Base-by-base conservation (phyloP, 1,139 yeast species). In the Saccharomyces hybrid region DNA sequence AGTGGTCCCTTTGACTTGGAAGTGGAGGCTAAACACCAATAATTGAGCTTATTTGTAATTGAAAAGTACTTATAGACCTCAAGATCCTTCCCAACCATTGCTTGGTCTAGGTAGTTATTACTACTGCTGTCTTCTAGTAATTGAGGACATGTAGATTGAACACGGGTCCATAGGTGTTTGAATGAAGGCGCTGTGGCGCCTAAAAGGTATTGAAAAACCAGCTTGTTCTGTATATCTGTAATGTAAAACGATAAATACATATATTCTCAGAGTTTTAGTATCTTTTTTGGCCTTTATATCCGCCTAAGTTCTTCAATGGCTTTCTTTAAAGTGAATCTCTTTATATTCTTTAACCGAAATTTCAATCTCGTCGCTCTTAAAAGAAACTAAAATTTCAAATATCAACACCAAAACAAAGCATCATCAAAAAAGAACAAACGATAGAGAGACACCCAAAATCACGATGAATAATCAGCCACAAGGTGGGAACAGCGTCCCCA, bases 191-290 rank as follows among this genome's bases (percentile, higher is more conserved):
- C 60, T 27, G 59, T 63, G 6, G 63, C 59, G 53, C 62, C 62
- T 38, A 64, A 53, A 14, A 68, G 59, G 51, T 66, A 62, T 53
- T 68, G 68, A 47, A 66, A 66, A 6, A 67, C 54, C 47, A 67
- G 52, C 2, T 60, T 54, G 51, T 64, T 59, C 51, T 59, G 58
- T 7, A 60, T 50, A 54, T 66, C 67, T 2, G 69, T 66, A 34
- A 68, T 64, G 54, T 66, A 67, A 47, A 66, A 59, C 16, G 68
- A 58, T 12, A 64, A 54, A 49, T 60, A 62, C 70, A 67, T 67
- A 9, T 42, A 14, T 28, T 11, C 27, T 14, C 7, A n/a, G 19
- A 5, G 44, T 21, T 24, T 38, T 19, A 19, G 26, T 16, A 38
- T 9, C 8, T 8, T 16, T 38, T 16, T 11, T 11, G 6, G 24